A percentile compares a stretch with the other conserved stretches of the same genome.
phyloP scores from a whole-genome alignment of 2,329 filamentous ascomycete genomes.

The Pseudogymnoascus sp. region DNA sequence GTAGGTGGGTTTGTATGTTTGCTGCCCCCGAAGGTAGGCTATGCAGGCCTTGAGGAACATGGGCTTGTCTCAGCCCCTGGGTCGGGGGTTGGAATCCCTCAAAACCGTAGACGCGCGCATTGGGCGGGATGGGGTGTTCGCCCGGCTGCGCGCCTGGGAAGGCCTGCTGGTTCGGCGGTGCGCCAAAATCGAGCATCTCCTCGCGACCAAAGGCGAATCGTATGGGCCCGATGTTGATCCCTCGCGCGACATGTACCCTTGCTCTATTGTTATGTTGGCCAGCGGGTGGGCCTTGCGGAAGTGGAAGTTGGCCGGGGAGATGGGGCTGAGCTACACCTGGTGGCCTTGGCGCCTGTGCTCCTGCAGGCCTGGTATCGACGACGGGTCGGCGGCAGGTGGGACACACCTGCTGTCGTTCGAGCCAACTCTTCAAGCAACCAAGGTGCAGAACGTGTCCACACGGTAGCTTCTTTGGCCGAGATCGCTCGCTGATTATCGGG shows the following conservation, averaged over 20 bases:
- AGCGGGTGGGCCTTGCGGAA: slow-evolving; percentile 20
- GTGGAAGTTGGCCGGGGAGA: slow-evolving; percentile 21
- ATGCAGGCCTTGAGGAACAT: neutral
- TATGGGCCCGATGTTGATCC: slow-evolving; percentile 69
- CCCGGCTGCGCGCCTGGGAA: slow-evolving; percentile 17
- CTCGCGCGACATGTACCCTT: slow-evolving; percentile 38
- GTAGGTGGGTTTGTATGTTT: slow-evolving; percentile 52
- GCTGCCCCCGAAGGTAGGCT: slow-evolving; percentile 13
- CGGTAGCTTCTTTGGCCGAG: slow-evolving; percentile 88
- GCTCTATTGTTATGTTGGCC: slow-evolving; percentile 31
- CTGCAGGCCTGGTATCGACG: slow-evolving; percentile 38
- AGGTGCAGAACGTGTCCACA: slow-evolving; percentile 95
- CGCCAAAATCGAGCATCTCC: slow-evolving; percentile 57
- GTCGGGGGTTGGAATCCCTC: slow-evolving; percentile 26
- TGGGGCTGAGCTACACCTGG: slow-evolving; percentile 20
- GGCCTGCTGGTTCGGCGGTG: slow-evolving; percentile 31
- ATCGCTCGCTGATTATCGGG: slow-evolving; percentile 63
- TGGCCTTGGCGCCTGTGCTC: slow-evolving; percentile 25
- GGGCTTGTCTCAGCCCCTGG: slow-evolving; percentile 7
- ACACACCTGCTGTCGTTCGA: slow-evolving; percentile 94
- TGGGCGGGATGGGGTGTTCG: neutral
- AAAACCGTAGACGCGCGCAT: slow-evolving; percentile 28
- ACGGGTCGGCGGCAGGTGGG: slow-evolving; percentile 88
- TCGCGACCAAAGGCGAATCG: slow-evolving; percentile 62
- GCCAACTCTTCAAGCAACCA: slow-evolving; percentile 90